Evolutionary conservation across 2,329 filamentous ascomycete species (phyloP).

Genomic region (Verticillium longisporum): DNA sequence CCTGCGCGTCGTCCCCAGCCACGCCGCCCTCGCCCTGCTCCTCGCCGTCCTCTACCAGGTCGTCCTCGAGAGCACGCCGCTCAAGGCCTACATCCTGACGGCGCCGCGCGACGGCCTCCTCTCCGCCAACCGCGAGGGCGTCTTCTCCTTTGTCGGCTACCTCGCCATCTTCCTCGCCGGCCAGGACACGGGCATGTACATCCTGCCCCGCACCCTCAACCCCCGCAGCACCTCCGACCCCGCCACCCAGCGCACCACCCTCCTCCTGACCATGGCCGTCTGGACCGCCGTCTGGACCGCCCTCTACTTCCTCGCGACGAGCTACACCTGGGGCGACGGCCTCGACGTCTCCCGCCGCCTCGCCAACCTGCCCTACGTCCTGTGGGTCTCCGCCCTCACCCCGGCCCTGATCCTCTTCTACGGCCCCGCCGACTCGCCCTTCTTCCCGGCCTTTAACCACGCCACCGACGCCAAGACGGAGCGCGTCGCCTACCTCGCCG

Average conservation of each 20-base stretch:
- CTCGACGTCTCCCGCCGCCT: constrained; percentile 79
- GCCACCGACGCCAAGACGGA: constrained; percentile 50
- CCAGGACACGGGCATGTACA: constrained; percentile 72
- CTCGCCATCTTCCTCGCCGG: constrained; percentile 91
- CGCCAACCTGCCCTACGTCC: constrained; percentile 87
- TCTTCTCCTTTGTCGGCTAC: constrained; percentile 94
- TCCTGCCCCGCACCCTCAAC: constrained; percentile 57
- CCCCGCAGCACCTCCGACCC: constrained; percentile 33
- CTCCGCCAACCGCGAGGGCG: constrained; percentile 86
- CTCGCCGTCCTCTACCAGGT: constrained; percentile 68
- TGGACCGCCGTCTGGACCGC: constrained; percentile 63
- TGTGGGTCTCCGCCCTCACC: constrained; percentile 93
- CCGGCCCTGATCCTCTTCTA: constrained; percentile 73
- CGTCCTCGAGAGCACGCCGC: constrained; percentile 64
- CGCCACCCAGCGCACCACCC: constrained; percentile 43
- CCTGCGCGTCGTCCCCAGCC: constrained; percentile 66
- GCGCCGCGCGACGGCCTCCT: constrained; percentile 73
- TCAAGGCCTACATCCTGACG: constrained; percentile 77
- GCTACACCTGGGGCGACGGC: constrained; percentile 62
- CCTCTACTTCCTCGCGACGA: constrained; percentile 64
- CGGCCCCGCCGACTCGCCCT: constrained; percentile 66
- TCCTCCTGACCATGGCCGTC: constrained; percentile 56
- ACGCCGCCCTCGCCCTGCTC: constrained; percentile 65
- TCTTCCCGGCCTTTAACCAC: constrained; percentile 68
- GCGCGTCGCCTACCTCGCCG: constrained; percentile 54